These are phyloP conservation scores for Kwoniella bestiolae DNA, from an alignment of 768 basidiomycete genomes.

Conservation along the genomic window DNA sequence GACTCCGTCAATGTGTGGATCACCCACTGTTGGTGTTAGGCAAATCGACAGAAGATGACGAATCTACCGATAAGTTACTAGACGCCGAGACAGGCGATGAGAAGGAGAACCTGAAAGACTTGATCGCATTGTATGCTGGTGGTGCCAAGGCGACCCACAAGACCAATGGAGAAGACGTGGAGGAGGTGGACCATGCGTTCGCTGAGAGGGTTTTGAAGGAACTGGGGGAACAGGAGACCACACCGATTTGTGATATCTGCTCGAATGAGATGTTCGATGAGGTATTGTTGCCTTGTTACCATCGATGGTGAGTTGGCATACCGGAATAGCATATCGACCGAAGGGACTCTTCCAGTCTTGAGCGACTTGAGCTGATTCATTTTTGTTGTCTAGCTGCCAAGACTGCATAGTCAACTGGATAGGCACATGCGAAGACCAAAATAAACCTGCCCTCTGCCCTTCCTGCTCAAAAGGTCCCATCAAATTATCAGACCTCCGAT, in stretches of 20 bases:
- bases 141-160: constrained; percentile 48
- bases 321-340: too few species aligned
- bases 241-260: constrained; percentile 58
- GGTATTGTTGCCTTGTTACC: constrained; percentile 56
- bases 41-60: constrained; percentile 60
- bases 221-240: constrained; percentile 43
- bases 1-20: constrained; percentile 86
- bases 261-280: constrained; percentile 64
- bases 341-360: too few species aligned
- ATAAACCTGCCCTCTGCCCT: constrained; percentile 75
- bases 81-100: constrained; percentile 37
- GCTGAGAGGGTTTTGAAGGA: constrained; percentile 63
- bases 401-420: constrained; percentile 83
- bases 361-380: constrained; percentile 68
- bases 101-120: constrained; percentile 38
- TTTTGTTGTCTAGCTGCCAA: constrained; percentile 67
- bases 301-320: constrained; percentile 39
- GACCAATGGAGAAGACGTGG: constrained; percentile 58
- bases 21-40: constrained; percentile 82
- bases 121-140: constrained; percentile 52
- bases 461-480: constrained; percentile 63
- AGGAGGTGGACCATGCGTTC: constrained; percentile 54
- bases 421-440: constrained; percentile 69
- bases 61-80: constrained; percentile 47
- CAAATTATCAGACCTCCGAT: constrained; percentile 47